phyloP scores from a whole-genome alignment of 805 yeast species.

The Wickerhamomyces silvicola region DNA sequence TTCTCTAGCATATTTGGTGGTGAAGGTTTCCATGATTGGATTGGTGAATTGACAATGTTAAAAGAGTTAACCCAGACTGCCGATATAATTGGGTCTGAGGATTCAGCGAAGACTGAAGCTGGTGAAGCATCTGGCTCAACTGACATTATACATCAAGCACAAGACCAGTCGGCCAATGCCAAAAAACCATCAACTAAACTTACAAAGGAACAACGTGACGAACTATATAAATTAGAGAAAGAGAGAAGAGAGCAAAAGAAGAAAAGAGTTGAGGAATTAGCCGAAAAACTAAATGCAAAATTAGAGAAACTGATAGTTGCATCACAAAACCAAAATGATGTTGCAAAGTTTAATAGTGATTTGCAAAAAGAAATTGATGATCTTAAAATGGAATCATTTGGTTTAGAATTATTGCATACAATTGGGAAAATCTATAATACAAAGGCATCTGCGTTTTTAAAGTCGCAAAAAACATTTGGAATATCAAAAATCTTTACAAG shows the following conservation, averaged over 20 bases:
- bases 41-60: conserved; percentile 68
- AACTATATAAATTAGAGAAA: conserved; percentile 42
- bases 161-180: background rate
- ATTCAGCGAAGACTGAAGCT: conserved; percentile 13
- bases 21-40: conserved; percentile 69
- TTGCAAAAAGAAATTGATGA: conserved; percentile 63
- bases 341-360: conserved; percentile 42
- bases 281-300: conserved; percentile 40
- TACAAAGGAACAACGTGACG: conserved; percentile 40
- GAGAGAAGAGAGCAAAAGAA: conserved; percentile 46
- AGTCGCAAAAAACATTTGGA: conserved; percentile 78
- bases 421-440: conserved; percentile 74
- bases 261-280: conserved; percentile 44
- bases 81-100: conserved; percentile 35
- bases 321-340: conserved; percentile 39
- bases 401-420: conserved; percentile 76
- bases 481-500: conserved; percentile 77
- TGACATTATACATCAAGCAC: conserved; percentile 2
- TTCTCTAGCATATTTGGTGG: conserved; percentile 83
- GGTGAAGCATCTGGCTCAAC: conserved; percentile 10
- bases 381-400: conserved; percentile 91
- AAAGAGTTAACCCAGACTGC: conserved; percentile 56
- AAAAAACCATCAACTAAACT: conserved; percentile 22
- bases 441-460: conserved; percentile 68
- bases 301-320: conserved; percentile 41